Conservation (phyloP, 176 grass and related monocot genomes). For the Avena eriantha region DNA sequence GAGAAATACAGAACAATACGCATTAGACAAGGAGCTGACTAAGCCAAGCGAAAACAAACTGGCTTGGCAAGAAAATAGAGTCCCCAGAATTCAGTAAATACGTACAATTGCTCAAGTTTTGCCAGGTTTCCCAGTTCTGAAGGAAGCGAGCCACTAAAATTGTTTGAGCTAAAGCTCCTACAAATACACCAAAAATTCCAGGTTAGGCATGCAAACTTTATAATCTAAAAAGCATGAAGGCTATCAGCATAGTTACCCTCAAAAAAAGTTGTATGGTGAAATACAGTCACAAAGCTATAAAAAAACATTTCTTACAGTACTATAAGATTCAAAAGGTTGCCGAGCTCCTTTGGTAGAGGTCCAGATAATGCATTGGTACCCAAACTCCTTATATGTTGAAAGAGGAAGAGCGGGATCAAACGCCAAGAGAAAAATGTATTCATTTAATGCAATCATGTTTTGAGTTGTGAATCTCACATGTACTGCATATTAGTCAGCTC, state of each 20-base stretch:
- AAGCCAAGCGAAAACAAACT: conserved; percentile 12
- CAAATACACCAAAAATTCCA: conserved; percentile 30
- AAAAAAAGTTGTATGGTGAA: not conserved
- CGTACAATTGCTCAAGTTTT: conserved; percentile 63
- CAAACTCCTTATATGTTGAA: conserved; percentile 54
- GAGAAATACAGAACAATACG: conserved; percentile 11
- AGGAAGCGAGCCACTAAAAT: conserved; percentile 79
- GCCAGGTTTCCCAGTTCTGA: conserved; percentile 63
- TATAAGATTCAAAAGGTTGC: conserved; percentile 63
- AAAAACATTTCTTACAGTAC: conserved; percentile 52
- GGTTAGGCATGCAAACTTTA: not conserved
- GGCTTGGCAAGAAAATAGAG: not conserved
- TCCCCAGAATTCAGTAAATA: not conserved
- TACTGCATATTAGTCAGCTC: conserved; percentile 70
- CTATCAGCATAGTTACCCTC: not conserved
- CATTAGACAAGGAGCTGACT: not conserved
- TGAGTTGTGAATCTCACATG: conserved; percentile 48
- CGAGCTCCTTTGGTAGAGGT: conserved; percentile 78
- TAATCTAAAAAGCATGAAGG: not conserved
- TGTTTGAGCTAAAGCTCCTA: conserved; percentile 61
- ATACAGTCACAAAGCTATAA: not conserved
- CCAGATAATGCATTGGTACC: conserved; percentile 85
- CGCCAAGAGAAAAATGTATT: not conserved
- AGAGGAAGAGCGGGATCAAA: not conserved
- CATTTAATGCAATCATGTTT: not conserved